Evolutionary conservation across 805 yeast genomes (phyloP), one percentile per base, ranked within the genome.

Genomic region (Wickerhamiella azymoides): DNA sequence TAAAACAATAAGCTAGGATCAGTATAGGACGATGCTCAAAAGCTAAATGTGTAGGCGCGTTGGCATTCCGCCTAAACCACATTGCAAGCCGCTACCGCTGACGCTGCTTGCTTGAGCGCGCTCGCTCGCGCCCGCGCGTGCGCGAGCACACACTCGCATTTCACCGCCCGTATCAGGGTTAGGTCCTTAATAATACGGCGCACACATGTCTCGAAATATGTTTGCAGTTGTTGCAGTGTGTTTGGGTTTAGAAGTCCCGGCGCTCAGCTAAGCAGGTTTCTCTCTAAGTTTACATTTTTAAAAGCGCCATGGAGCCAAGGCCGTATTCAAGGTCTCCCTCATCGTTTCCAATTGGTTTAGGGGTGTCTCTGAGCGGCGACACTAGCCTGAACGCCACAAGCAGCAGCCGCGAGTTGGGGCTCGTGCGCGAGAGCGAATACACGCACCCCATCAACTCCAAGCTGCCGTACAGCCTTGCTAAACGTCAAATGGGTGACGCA

Each of bases 361-460:
- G 33, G 33, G 14, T 11, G 5, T 28, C 33, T 5, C 14, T 10
- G 10, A 28, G 14, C 10, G 33, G 33, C 33, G 14, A 28, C 33
- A 9, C 13, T 11, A n/a, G 33, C 33, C 5, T 28, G 14, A 9
- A 11, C 13, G 14, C 5, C 14, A 5, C 14, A 3, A 11, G 33
- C 14, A 11, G 33, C 33, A n/a, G 3, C 13, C 19, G 21, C 18
- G 40, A 26, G 10, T 28, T 11, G 24, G 24, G 24, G 6, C 24
- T 30, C 16, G 16, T 30, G 10, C 40, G 26, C n/a, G n/a, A 27
- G 8, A 19, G 14, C 21, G 47, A 45, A 19, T 21, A 47, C 27
- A 33, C 49, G 3, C 55, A 52, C 47, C 55, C 55, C 18, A 41
- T 52, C 25, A 49, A 51, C 45, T 18, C 40, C 27, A 37, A 43